Conservation (phyloP, 2,329 filamentous ascomycete species). For the Sclerotinia spermophila region DNA sequence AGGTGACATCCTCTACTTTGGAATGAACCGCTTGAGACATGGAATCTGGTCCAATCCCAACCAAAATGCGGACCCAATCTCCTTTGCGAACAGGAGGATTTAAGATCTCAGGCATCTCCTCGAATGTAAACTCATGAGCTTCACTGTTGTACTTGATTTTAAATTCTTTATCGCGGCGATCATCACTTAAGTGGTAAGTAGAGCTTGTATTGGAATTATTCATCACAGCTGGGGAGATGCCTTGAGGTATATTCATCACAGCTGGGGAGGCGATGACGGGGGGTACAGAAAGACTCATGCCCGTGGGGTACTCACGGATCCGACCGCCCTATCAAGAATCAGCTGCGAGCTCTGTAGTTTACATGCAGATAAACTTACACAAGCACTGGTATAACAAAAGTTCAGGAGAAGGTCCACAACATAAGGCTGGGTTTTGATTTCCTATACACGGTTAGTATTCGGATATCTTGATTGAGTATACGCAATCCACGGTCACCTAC, state of each 20-base stretch:
- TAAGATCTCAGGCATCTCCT: constrained; percentile 22
- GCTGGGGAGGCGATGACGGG: constrained; percentile 15
- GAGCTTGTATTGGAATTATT: not conserved
- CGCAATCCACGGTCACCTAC: not conserved
- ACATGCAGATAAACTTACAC: constrained; percentile 23
- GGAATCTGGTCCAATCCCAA: not conserved
- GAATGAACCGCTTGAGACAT: constrained; percentile 22
- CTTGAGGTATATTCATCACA: not conserved
- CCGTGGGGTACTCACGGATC: constrained; percentile 36
- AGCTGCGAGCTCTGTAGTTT: not conserved
- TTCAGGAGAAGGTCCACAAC: constrained; percentile 82
- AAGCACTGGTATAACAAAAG: constrained; percentile 64
- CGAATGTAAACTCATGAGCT: constrained; percentile 29
- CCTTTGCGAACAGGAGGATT: constrained; percentile 28
- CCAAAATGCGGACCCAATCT: constrained; percentile 32
- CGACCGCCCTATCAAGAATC: constrained; percentile 18
- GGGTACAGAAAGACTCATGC: constrained; percentile 37
- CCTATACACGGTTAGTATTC: constrained; percentile 37
- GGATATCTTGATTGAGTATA: not conserved
- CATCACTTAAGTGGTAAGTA: not conserved
- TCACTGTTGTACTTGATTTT: constrained; percentile 28
- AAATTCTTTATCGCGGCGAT: not conserved
- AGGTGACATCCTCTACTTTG: constrained; percentile 31
- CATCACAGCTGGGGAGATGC: not conserved
- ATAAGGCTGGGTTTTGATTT: constrained; percentile 72